These are phyloP conservation scores for Coemansia sp. DNA, from an alignment of 371 early-diverging fungal species.

Conservation along the genomic window DNA sequence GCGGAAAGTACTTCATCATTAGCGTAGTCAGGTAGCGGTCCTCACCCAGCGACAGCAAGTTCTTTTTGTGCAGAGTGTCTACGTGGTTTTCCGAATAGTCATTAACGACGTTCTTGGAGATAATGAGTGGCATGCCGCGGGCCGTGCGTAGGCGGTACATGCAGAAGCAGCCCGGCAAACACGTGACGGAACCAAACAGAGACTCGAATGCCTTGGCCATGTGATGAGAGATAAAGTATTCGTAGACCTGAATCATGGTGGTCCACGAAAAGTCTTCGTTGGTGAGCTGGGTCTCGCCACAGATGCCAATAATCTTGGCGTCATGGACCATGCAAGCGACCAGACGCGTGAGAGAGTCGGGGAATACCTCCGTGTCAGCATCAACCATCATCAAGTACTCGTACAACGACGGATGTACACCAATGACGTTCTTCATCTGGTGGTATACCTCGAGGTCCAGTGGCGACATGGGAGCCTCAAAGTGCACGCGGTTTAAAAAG, in stretches of 20 bases:
- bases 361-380: constrained; percentile 88
- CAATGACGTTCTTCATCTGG: constrained; percentile 88
- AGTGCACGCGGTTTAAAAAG: constrained; percentile 96
- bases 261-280: constrained; percentile 88
- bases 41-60: constrained; percentile 75
- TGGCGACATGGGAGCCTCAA: constrained; percentile 83
- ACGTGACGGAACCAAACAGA: constrained; percentile 95
- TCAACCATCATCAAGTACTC: constrained; percentile 94
- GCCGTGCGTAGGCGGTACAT: constrained; percentile 88
- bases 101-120: constrained; percentile 82
- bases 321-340: constrained; percentile 87
- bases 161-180: constrained; percentile 95
- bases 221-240: constrained; percentile 98
- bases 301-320: constrained; percentile 85
- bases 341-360: constrained; percentile 84
- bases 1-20: constrained; percentile 97
- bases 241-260: constrained; percentile 98
- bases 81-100: constrained; percentile 95
- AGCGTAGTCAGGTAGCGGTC: constrained; percentile 95
- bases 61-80: constrained; percentile 97
- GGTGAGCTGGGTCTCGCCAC: constrained; percentile 88
- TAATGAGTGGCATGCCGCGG: constrained; percentile 88
- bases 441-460: constrained; percentile 89
- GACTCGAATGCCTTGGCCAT: constrained; percentile 98
- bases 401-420: constrained; percentile 81